Evolutionary conservation across 495 filamentous ascomycete genomes (phyloP), one percentile per base, ranked within the genome.

Genomic region (Daldinia concentrica): DNA sequence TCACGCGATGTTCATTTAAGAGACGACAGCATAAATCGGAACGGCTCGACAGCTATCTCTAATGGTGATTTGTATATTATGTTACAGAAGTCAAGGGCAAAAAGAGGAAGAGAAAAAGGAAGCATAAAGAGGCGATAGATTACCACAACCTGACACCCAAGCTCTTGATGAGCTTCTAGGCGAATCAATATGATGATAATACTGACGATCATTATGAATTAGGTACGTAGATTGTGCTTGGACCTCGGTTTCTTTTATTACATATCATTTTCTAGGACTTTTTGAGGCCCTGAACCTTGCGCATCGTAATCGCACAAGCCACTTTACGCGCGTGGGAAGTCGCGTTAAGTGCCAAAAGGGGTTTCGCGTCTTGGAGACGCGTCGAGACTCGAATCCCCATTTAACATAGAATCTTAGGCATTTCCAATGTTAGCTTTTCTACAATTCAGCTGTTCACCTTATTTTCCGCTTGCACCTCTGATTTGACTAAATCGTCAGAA

Each of bases 251-350:
- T 54, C 39, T 14, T 62, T 62, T 48, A 12, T 60, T 48, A 45
- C 24, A 60, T 26, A 26, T 58, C 52, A 65, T 30, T 59, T 59
- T 58, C 22, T 52, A 30, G 19, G 8, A 36, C 56, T 43, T 29
- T 45, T 29, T 56, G 32, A 58, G 50, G 12, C 26, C 11, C 5
- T 19, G 17, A 39, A 30, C 51, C 41, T 36, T 41, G 57, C 50
- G 11, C 37, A 51, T 61, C 17, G 8, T 48, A 48, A 71, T 66
- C 32, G 63, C 69, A 72, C 64, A 67, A 67, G 69, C 69, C 69
- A 72, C 69, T 72, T 67, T 64, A 72, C 64, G 69, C 69, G 63
- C 7, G 34, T 17, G 30, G 5, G 55, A 30, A 54, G 37, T 67
- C 58, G 62, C 69, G 69, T 67, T 39, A 36, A 60, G 67, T 43